Base-by-base conservation (phyloP, 495 filamentous ascomycete species). In the Staphylotrichum longicolle region DNA sequence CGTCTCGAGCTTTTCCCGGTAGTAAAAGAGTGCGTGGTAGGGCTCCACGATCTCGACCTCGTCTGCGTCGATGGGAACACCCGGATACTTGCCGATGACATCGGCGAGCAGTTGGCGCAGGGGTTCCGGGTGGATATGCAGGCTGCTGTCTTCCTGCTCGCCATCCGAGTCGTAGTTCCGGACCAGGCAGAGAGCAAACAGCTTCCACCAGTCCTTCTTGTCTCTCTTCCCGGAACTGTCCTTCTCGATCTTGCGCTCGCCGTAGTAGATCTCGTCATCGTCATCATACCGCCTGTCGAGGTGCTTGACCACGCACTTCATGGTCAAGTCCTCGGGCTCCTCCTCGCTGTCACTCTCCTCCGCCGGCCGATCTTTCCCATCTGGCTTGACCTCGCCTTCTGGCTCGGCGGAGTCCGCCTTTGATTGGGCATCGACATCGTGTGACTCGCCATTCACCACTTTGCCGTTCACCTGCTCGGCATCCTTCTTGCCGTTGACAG, bases 231-330 rank as follows among this genome's bases (percentile, higher is more conserved):
- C 62, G 1, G 41, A 27, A 27, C 20, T 27, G 20, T 27, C 20
- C 20, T 27, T 60, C 14, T 72, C 71, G 3, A 58, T 44, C 60
- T 71, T 65, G 46, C 67, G 66, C 54, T 75, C 70, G 34, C 7
- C 42, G 39, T 68, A 70, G 56, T 71, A 75, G 3, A 51, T 41
- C 56, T 71, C 67, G 49, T 75, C 68, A 15, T 62, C 61, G 7
- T 68, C 66, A 44, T 72, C 66, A 51, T 64, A 72, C 3, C 27
- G 53, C n/a, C 66, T 46, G 47, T 75, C 70, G 50, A 76, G 68
- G n/a, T 75, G 68, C 63, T 76, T 75, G 32, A 76, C 67, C 61
- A 75, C 72, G 58, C 70, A 75, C 46, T 72, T 72, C 68, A 76
- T 71, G 44, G 66, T 59, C 48, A 70, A 58, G 41, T 74, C 68